Evolutionary conservation across 2,329 filamentous ascomycete genomes (phyloP), one percentile per base, ranked within the genome.

Genomic region (Pseudogymnoascus sp.): DNA sequence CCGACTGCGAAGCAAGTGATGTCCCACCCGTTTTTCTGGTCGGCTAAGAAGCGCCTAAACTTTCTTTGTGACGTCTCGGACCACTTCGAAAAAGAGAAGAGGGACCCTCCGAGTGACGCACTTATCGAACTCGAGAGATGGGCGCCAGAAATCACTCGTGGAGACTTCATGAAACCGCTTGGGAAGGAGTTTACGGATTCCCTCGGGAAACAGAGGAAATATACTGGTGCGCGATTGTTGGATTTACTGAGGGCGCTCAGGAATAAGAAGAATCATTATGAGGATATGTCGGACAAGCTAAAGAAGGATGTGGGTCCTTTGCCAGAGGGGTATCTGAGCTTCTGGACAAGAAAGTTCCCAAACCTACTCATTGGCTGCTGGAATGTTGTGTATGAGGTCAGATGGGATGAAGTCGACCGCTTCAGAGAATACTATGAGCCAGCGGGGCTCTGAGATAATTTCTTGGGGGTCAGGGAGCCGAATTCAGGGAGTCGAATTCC

Each of bases 31-130:
- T 99, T 97, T 79, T 99, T 99, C 80, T 99, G 94, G 94, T 80
- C 88, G 0, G 77, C 91, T 0, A 93, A 95, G 73, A 94, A 96
- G 72, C 87, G 92, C 7, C 84, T 99, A 5, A 85, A 85, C 8
- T 99, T 99, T 75, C 81, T 99, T n/a, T 96, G 92, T 71, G 92
- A 97, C 67, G 92, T 96, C 7, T 97, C 92, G 0, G 94, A 99
- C 73, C 91, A 96, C 72, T 97, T 96, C 71, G 94, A 99, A 74
- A 91, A 94, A 67, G 93, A 97, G 72, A 85, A 87, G 0, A 86
- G 92, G 28, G 91, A 96, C 58, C 91, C 91, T 0, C 90, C 90
- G 0, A 92, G 90, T 0, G 72, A 77, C 0, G 81, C 87, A 0
- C 81, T 97, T 0, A 70, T 77, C 5, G 81, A 83, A 64, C 81